Base-by-base conservation (phyloP, 2,329 filamentous ascomycete species). In the Monilinia polystroma region DNA sequence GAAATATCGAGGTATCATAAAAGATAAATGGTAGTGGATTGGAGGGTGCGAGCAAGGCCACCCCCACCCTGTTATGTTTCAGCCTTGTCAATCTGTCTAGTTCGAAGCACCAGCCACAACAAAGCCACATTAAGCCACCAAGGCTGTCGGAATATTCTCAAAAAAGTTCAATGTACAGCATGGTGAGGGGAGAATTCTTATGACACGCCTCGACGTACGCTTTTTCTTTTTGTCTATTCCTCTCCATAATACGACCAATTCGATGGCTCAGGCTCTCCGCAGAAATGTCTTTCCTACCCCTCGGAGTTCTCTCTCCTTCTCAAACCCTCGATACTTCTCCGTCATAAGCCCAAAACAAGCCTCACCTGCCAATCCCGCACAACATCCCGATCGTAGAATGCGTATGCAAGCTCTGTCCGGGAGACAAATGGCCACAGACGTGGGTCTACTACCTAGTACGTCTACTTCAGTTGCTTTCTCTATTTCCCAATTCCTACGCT, bases 391-490 rank as follows among this genome's bases (percentile, higher is more conserved):
- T 41, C 55, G 64, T n/a, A 55, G 55, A 52, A 29, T 60, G 45
- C 55, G 55, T 16, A 52, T 43, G 20, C 47, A 66, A 29, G 26
- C 55, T 41, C 16, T n/a, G 11, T 12, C 32, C 4, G 32, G 49
- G 3, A 41, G 16, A 12, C 49, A 38, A n/a, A 64, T 73, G 12
- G 70, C 72, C 7, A 68, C 67, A 5, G 74, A 76, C 58, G 43
- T 75, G 26, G 74, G 73, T 11, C 35, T 76, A 11, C 60, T 76
- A 16, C 64, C 68, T 12, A 64, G 75, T 75, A 72, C 41, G 64
- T 53, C 18, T n/a, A 45, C 23, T 11, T 14, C 32, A 41, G 66
- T 63, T 55, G 64, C 43, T 54, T 14, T 57, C 23, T 43, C 55
- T 12, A 10, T 8, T 38, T 12, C 3, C 23, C 26, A 23, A 8